Conservation (phyloP, 1,284 basidiomycete genomes). For the Peniophora sp. region DNA sequence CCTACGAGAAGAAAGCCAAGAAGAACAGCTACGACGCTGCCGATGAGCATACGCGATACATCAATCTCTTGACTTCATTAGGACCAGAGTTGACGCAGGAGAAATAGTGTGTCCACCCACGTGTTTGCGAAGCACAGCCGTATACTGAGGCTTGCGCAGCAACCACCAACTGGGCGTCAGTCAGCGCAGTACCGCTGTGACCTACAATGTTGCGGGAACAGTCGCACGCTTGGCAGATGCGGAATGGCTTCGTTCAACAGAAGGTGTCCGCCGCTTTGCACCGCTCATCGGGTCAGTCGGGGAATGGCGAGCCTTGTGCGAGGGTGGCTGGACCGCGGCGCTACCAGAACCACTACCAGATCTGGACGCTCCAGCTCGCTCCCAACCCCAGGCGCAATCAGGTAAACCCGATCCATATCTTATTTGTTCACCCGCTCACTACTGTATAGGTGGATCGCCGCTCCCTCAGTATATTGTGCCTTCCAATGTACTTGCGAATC, state of each 20-base stretch:
- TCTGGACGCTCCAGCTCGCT: slow-evolving; percentile 15
- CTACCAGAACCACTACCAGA: slow-evolving; percentile 48
- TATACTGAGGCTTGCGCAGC: slow-evolving; percentile 26
- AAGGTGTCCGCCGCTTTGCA: slow-evolving; percentile 56
- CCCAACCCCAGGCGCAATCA: slow-evolving; percentile 4
- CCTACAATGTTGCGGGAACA: slow-evolving; percentile 53
- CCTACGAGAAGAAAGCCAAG: slow-evolving; percentile 73
- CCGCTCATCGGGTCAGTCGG: slow-evolving; percentile 59
- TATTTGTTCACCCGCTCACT: background rate
- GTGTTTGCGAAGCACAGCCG: slow-evolving; percentile 3
- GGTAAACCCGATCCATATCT: background rate
- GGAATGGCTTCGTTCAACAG: slow-evolving; percentile 68
- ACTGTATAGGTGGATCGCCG: slow-evolving; percentile 3
- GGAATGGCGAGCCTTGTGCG: slow-evolving; percentile 65
- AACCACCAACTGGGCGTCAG: slow-evolving; percentile 59
- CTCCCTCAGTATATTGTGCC: background rate
- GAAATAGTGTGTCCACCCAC: slow-evolving; percentile 50
- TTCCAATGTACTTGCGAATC: background rate
- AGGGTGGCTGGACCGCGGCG: slow-evolving; percentile 60
- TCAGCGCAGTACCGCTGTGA: slow-evolving; percentile 50
- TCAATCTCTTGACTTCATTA: slow-evolving; percentile 61
- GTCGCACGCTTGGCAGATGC: slow-evolving; percentile 65
- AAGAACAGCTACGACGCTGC: slow-evolving; percentile 57
- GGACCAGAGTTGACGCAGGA: slow-evolving; percentile 73
- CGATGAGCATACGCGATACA: slow-evolving; percentile 71